Evolutionary conservation across 495 filamentous ascomycete species (phyloP).

Genomic region (Lophiostoma macrostomum): DNA sequence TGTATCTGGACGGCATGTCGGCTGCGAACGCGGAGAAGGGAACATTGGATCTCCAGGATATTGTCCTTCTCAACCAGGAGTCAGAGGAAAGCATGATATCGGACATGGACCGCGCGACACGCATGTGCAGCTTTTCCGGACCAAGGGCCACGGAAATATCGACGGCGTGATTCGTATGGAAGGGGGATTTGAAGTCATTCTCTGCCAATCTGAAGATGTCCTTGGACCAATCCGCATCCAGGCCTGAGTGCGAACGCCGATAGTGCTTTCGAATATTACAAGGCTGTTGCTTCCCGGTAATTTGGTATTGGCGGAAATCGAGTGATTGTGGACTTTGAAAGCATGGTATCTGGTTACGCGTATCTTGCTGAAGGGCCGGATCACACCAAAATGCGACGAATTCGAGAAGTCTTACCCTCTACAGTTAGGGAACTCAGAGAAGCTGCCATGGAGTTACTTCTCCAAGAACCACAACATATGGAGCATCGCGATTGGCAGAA

Average conservation of each 20-base stretch:
- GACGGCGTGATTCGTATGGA: conserved; percentile 3
- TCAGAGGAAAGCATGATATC: neutral
- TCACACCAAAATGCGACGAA: no score
- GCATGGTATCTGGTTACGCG: no score
- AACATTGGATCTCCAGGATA: conserved; percentile 2
- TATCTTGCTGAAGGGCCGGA: no score
- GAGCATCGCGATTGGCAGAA: no score
- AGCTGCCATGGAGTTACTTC: no score
- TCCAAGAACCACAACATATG: no score
- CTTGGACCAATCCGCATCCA: conserved; percentile 3
- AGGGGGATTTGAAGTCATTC: neutral
- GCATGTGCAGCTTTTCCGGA: conserved; percentile 2
- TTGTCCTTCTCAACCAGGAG: conserved; percentile 1
- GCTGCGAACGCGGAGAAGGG: neutral
- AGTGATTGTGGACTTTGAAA: no score
- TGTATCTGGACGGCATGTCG: conserved; percentile 4
- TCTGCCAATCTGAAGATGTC: conserved; percentile 3
- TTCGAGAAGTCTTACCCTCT: no score
- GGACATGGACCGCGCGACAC: conserved; percentile 1
- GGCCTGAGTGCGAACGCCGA: conserved; percentile 5
- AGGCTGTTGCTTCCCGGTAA: conserved; percentile 1
- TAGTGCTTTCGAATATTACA: conserved; percentile 5
- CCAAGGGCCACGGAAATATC: neutral
- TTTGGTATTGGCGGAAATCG: conserved; percentile 1
- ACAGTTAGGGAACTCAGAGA: no score